Evolutionary conservation across 176 grass and related monocot species (phyloP).

Genomic region (Ananas comosus): DNA sequence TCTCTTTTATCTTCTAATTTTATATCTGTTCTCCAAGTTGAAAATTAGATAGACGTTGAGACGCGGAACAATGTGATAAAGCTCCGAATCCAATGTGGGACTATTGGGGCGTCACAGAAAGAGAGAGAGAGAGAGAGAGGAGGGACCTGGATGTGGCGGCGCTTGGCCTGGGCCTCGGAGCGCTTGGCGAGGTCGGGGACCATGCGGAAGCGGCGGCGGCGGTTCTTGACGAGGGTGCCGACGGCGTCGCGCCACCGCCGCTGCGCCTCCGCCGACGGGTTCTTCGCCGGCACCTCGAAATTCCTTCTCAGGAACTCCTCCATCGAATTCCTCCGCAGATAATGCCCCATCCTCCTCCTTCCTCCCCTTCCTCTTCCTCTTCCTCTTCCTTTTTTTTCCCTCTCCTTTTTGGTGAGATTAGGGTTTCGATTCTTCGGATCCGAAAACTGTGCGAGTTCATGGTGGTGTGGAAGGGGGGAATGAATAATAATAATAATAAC

Average conservation of each 20-base stretch:
- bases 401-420: neutral
- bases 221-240: conserved; percentile 62
- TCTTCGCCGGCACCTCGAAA: conserved; percentile 74
- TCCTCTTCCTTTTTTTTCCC: neutral
- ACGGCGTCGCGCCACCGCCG: conserved; percentile 75
- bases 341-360: conserved; percentile 3
- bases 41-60: neutral
- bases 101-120: neutral
- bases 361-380: neutral
- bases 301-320: conserved; percentile 46
- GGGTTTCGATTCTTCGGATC: no score
- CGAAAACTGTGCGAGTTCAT: no score
- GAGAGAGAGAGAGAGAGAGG: neutral
- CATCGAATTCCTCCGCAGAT: conserved; percentile 45
- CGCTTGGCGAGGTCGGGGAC: conserved; percentile 74
- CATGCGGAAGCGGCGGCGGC: conserved; percentile 78
- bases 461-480: no score
- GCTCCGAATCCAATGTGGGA: neutral
- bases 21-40: no score
- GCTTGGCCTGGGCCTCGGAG: conserved; percentile 46
- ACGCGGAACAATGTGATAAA: neutral
- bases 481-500: no score
- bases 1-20: no score
- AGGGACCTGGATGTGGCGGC: conserved; percentile 61
- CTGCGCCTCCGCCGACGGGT: conserved; percentile 84